Conservation (phyloP, 257 asterid species). For the Mitragyna speciosa region DNA sequence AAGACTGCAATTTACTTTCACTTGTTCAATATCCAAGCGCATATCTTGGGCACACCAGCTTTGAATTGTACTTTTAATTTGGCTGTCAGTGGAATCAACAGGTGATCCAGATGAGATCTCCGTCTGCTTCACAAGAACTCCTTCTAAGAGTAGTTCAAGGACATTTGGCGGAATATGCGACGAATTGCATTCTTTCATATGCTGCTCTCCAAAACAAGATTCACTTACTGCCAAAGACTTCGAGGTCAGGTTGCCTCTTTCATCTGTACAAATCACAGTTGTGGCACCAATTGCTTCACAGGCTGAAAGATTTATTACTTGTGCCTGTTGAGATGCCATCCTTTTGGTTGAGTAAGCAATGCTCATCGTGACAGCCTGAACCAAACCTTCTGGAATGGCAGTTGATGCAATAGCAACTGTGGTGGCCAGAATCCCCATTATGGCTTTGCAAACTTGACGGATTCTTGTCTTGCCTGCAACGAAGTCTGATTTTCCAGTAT, state of each 20-base stretch:
- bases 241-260: constrained; percentile 52
- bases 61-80: constrained; percentile 49
- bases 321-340: constrained; percentile 58
- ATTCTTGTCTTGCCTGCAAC: constrained; percentile 31
- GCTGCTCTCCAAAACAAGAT: constrained; percentile 35
- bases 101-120: constrained; percentile 32
- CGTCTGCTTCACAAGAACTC: constrained; percentile 41
- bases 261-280: constrained; percentile 67
- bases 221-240: constrained; percentile 47
- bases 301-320: constrained; percentile 66
- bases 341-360: constrained; percentile 59
- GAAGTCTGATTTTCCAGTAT: constrained; percentile 26
- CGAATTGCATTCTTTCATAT: constrained; percentile 4
- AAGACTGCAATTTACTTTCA: constrained; percentile 34
- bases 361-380: constrained; percentile 53
- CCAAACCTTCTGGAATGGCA: constrained; percentile 67
- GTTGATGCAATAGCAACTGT: constrained; percentile 59
- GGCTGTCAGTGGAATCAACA: constrained; percentile 43
- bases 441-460: constrained; percentile 36
- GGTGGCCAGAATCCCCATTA: constrained; percentile 47
- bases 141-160: constrained; percentile 41
- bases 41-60: constrained; percentile 48
- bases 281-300: constrained; percentile 67
- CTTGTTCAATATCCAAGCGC: constrained; percentile 32
- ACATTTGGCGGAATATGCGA: constrained; percentile 25